A percentile compares a stretch with the other conserved stretches of the same genome.
phyloP scores from a whole-genome alignment of 2,329 filamentous ascomycete genomes.

The Basipetospora chlamydospora region DNA sequence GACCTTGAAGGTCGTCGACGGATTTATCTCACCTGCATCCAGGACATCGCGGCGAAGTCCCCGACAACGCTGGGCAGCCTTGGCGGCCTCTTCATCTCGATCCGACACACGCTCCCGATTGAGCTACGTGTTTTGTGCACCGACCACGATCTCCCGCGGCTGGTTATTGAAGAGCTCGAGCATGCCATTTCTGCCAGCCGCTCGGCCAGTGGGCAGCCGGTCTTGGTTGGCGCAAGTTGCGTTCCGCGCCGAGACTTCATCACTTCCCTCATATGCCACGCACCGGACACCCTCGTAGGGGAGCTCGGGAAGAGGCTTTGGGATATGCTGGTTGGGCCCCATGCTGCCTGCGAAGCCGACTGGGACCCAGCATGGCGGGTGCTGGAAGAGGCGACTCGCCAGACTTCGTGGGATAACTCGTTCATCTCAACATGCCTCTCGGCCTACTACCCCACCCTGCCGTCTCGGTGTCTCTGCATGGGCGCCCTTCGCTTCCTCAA shows the following conservation, averaged over 20 bases:
- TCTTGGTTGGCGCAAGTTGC: constrained; percentile 33
- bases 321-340: constrained; percentile 55
- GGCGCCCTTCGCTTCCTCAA: constrained; percentile 51
- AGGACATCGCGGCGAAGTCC: constrained; percentile 51
- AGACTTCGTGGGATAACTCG: constrained; percentile 31
- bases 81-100: constrained; percentile 41
- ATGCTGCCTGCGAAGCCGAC: constrained; percentile 43
- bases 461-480: constrained; percentile 41
- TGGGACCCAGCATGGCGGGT: constrained; percentile 56
- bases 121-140: constrained; percentile 44
- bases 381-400: constrained; percentile 33
- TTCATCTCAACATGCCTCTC: constrained; percentile 40
- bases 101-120: constrained; percentile 27
- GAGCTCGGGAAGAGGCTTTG: constrained; percentile 53
- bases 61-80: constrained; percentile 58
- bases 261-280: constrained; percentile 40
- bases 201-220: constrained; percentile 11
- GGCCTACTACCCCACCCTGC: constrained; percentile 41
- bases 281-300: constrained; percentile 45
- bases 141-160: constrained; percentile 44
- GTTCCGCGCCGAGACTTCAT: constrained; percentile 43
- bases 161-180: constrained; percentile 52
- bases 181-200: constrained; percentile 31
- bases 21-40: constrained; percentile 52
- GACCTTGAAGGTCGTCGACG: constrained; percentile 38